Evolutionary conservation across 1,284 basidiomycete species (phyloP).

Genomic region (Irpex lacteus): DNA sequence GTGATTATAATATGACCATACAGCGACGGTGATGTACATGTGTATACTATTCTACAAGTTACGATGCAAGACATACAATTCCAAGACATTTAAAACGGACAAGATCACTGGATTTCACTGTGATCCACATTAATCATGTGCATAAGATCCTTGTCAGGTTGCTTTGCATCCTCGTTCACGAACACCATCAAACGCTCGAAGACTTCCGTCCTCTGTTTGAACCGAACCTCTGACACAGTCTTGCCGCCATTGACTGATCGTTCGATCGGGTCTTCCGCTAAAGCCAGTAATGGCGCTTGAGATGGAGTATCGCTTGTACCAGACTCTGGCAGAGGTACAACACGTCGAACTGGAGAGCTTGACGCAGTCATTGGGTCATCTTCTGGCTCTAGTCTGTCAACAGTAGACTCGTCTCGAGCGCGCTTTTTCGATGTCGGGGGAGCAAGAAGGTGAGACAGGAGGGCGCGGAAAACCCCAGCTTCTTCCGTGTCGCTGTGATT

Average conservation of each 20-base stretch:
- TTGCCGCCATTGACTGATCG: slow-evolving; percentile 17
- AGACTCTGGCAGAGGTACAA: neutral
- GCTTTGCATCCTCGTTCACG: slow-evolving; percentile 57
- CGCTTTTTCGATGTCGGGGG: slow-evolving; percentile 16
- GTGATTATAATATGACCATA: neutral
- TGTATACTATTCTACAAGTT: neutral
- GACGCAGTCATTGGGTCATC: slow-evolving; percentile 7
- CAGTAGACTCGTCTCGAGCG: neutral
- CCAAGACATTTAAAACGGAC: neutral
- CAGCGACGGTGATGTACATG: neutral
- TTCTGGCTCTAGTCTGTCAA: neutral
- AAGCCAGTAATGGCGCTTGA: slow-evolving; percentile 22
- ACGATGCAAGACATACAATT: neutral
- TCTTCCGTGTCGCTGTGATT: slow-evolving; percentile 64
- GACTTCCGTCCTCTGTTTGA: slow-evolving; percentile 59
- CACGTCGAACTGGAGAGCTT: neutral
- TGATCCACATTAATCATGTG: slow-evolving; percentile 30
- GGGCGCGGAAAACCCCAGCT: slow-evolving; percentile 56
- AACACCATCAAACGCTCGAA: slow-evolving; percentile 68
- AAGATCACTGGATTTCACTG: slow-evolving; percentile 9
- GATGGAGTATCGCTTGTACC: neutral
- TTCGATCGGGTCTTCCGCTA: slow-evolving; percentile 40
- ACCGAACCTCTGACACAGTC: slow-evolving; percentile 37
- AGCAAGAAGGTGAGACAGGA: slow-evolving; percentile 66
- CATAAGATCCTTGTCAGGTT: slow-evolving; percentile 44